Conservation (phyloP, 352 stramenopile genomes). For the Stramenopiles sp. region DNA sequence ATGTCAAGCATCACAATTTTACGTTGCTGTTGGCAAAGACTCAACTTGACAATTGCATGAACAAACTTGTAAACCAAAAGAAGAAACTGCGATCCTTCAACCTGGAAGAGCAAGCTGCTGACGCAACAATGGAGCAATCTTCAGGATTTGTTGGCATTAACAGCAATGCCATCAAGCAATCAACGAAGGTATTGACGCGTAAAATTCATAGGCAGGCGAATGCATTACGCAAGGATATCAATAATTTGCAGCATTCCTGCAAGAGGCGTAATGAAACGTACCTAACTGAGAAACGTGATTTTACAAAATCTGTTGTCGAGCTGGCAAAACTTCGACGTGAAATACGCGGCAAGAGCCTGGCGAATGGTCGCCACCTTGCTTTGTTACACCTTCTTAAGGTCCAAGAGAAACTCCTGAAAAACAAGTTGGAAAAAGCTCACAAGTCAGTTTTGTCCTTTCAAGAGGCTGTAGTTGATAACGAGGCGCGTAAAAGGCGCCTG, state of each 20-base stretch:
- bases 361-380: neutral
- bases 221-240: constrained; percentile 10
- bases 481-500: neutral
- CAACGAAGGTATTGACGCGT: constrained; percentile 9
- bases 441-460: neutral
- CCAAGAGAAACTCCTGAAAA: neutral
- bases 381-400: neutral
- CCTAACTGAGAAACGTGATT: neutral
- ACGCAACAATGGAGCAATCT: constrained; percentile 2
- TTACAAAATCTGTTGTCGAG: constrained; percentile 9
- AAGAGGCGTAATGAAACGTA: neutral
- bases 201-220: constrained; percentile 10
- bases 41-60: neutral
- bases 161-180: constrained; percentile 7
- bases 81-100: constrained; percentile 1
- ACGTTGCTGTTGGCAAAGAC: constrained; percentile 9
- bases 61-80: neutral
- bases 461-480: neutral
- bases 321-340: constrained; percentile 5
- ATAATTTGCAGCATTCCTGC: neutral
- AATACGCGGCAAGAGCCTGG: neutral
- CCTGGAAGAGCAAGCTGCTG: constrained; percentile 7
- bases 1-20: constrained; percentile 9
- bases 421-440: neutral
- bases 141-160: constrained; percentile 2